These are phyloP conservation scores for Phytophthora parvispora DNA, from an alignment of 352 stramenopile genomes.

Conservation along the genomic window DNA sequence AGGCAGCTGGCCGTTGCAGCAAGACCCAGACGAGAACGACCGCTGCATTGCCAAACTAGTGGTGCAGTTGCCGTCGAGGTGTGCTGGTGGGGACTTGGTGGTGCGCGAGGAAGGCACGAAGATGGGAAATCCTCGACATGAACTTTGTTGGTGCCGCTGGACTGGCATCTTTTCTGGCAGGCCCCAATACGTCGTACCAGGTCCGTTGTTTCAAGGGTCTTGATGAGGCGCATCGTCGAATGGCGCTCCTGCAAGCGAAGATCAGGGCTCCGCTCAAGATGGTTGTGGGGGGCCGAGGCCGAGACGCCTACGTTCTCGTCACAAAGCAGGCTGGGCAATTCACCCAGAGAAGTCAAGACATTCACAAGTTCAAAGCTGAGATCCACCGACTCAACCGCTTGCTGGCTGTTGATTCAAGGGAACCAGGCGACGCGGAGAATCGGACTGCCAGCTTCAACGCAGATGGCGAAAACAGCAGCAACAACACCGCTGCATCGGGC, in stretches of 20 bases:
- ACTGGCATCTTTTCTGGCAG: conserved; percentile 12
- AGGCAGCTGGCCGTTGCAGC: neutral
- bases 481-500: neutral
- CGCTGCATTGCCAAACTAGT: conserved; percentile 18
- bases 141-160: conserved; percentile 11
- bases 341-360: conserved; percentile 1
- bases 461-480: neutral
- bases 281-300: neutral
- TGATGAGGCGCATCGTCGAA: conserved; percentile 4
- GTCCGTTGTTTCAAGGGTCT: conserved; percentile 9
- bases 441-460: no score
- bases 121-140: conserved; percentile 11
- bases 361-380: conserved; percentile 12
- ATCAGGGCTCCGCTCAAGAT: conserved; percentile 15
- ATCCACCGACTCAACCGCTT: conserved; percentile 4
- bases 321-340: conserved; percentile 10
- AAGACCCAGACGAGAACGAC: conserved; percentile 16
- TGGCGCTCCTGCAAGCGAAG: conserved; percentile 6
- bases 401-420: neutral
- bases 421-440: neutral
- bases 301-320: conserved; percentile 8
- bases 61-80: conserved; percentile 19
- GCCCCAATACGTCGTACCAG: neutral
- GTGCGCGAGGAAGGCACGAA: conserved; percentile 9
- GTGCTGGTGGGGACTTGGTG: conserved; percentile 8